Evolutionary conservation across 2,329 filamentous ascomycete species (phyloP).

Genomic region (Aureobasidium namibiae): DNA sequence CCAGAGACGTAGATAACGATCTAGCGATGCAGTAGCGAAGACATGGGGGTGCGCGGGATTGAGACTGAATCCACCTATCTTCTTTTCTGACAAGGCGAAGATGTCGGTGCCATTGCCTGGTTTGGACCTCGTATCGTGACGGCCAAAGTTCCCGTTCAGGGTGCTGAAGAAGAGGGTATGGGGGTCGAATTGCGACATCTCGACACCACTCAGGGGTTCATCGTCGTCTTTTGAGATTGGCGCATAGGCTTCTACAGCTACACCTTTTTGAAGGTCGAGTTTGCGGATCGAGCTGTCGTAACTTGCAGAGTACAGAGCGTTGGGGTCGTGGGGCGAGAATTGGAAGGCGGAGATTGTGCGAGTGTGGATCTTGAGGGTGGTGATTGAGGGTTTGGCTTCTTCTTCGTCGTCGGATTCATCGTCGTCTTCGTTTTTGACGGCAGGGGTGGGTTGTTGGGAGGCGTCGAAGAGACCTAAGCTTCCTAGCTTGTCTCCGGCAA

Average conservation of each 20-base stretch:
- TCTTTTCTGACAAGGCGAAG: conserved; percentile 77
- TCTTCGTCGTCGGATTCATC: conserved; percentile 64
- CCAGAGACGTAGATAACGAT: conserved; percentile 87
- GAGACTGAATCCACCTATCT: conserved; percentile 88
- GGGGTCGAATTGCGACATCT: conserved; percentile 63
- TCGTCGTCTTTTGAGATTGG: conserved; percentile 63
- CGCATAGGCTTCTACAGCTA: conserved; percentile 74
- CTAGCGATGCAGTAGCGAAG: conserved; percentile 79
- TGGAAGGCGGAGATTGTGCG: conserved; percentile 81
- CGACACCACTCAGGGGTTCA: conserved; percentile 73
- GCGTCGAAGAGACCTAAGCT: conserved; percentile 87
- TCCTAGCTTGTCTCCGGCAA: conserved; percentile 90
- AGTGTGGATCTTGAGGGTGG: conserved; percentile 82
- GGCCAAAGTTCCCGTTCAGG: conserved; percentile 69
- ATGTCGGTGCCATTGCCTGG: conserved; percentile 47
- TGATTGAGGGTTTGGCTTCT: conserved; percentile 65
- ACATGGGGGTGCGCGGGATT: conserved; percentile 75
- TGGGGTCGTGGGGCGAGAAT: conserved; percentile 64
- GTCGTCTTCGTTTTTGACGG: conserved; percentile 35
- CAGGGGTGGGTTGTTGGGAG: conserved; percentile 53
- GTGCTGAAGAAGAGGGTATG: conserved; percentile 82
- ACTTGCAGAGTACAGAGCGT: conserved; percentile 72
- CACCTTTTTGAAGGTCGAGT: conserved; percentile 71
- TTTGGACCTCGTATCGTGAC: conserved; percentile 64
- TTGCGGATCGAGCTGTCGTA: conserved; percentile 91